Conservation (phyloP, 805 yeast species). For the Dipodascus geniculatus region DNA sequence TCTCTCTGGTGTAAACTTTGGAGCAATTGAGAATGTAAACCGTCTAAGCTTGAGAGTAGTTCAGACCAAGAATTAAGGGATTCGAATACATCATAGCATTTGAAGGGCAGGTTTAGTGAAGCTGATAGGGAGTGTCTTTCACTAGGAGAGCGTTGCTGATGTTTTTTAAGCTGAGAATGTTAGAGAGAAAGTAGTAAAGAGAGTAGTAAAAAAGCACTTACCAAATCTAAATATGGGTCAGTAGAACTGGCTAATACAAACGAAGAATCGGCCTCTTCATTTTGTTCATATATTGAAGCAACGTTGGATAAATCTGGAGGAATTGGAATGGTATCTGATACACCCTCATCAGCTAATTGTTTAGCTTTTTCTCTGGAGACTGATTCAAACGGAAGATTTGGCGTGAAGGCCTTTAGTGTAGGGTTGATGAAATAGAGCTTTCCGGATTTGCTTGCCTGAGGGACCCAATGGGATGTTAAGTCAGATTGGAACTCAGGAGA, state of each 20-base stretch:
- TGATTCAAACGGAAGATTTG: slow-evolving; percentile 15
- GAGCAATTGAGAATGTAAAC: not conserved
- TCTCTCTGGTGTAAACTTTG: slow-evolving; percentile 3
- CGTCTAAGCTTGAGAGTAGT: slow-evolving; percentile 6
- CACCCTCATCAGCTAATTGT: not conserved
- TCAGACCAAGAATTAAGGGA: slow-evolving; percentile 11
- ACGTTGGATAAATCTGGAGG: slow-evolving; percentile 1
- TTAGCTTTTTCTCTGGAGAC: not conserved
- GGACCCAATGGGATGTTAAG: slow-evolving; percentile 23
- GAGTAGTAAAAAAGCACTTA: not conserved
- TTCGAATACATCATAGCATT: slow-evolving; percentile 4
- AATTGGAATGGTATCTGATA: not conserved
- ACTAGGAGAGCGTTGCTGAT: not conserved
- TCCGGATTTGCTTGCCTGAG: slow-evolving; percentile 18
- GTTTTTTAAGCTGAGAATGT: not conserved
- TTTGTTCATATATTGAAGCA: not conserved
- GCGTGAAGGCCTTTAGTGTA: slow-evolving; percentile 8
- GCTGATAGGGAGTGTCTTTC: slow-evolving; percentile 1
- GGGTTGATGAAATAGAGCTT: slow-evolving; percentile 15
- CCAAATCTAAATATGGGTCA: slow-evolving; percentile 1
- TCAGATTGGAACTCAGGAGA: slow-evolving; percentile 5
- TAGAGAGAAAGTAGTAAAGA: not conserved
- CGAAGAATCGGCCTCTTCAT: not conserved
- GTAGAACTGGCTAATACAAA: not conserved
- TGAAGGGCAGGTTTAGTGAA: slow-evolving; percentile 2